Evolutionary conservation across 192 early-diverging fungal genomes (phyloP).

Genomic region (Bifiguratus adelaidae): DNA sequence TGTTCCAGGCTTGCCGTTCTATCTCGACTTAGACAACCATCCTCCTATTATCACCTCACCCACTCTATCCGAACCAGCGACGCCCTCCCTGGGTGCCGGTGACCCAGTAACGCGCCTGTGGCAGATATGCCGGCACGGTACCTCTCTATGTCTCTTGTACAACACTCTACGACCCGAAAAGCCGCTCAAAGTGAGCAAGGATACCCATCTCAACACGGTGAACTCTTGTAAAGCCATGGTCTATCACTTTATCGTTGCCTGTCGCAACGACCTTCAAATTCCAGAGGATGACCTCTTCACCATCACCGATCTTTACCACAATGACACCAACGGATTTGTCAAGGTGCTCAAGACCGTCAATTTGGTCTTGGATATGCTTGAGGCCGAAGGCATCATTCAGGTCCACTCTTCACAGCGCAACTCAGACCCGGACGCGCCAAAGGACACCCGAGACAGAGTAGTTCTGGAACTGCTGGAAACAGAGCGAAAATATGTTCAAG

Average conservation of each 20-base stretch:
- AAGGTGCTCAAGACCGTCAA: conserved; percentile 86
- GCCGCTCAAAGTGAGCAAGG: conserved; percentile 42
- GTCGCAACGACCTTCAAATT: conserved; percentile 66
- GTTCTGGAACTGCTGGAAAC: conserved; percentile 88
- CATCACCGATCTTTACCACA: conserved; percentile 80
- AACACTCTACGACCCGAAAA: conserved; percentile 55
- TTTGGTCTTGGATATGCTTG: conserved; percentile 65
- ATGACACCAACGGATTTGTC: conserved; percentile 94
- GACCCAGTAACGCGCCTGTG: conserved; percentile 66
- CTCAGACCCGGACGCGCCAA: conserved; percentile 49
- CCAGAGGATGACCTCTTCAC: conserved; percentile 71
- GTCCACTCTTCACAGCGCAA: conserved; percentile 17
- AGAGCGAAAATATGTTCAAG: conserved; percentile 84
- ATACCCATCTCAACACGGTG: conserved; percentile 35
- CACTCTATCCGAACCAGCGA: conserved; percentile 11
- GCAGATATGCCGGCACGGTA: conserved; percentile 59
- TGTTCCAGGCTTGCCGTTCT: conserved; percentile 58
- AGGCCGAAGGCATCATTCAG: conserved; percentile 46
- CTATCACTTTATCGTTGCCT: conserved; percentile 82
- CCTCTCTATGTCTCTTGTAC: conserved; percentile 57
- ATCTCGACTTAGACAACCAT: conserved; percentile 33
- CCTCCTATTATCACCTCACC: conserved; percentile 22
- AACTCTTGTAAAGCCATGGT: conserved; percentile 77
- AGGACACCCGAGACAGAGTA: conserved; percentile 81
- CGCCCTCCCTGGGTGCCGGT: conserved; percentile 7